Conservation (phyloP, 176 grass and related monocot genomes). For the Carex kokanica region DNA sequence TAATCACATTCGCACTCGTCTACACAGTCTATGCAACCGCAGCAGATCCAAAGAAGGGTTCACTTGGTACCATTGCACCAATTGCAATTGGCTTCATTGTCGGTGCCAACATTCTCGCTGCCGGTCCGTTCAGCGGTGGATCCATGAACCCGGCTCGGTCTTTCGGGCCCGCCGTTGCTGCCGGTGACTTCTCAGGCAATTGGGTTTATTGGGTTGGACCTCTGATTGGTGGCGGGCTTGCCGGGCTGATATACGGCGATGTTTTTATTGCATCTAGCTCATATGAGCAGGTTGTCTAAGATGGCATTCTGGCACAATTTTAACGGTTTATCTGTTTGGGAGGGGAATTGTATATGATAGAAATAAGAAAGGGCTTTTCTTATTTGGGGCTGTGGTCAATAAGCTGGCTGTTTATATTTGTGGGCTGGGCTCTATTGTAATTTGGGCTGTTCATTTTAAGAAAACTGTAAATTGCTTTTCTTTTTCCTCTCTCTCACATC, state of each 20-base stretch:
- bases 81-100: conserved; percentile 49
- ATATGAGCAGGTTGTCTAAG: conserved; percentile 11
- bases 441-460: not conserved
- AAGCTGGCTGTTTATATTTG: not conserved
- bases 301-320: not conserved
- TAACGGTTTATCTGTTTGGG: not conserved
- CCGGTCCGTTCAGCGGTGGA: conserved; percentile 36
- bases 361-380: conserved; percentile 7
- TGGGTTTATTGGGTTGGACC: conserved; percentile 44
- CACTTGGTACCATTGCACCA: conserved; percentile 33
- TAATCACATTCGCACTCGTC: conserved; percentile 43
- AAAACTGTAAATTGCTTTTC: not conserved
- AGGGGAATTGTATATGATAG: not conserved
- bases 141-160: conserved; percentile 49
- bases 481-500: no score
- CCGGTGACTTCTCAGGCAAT: conserved; percentile 18
- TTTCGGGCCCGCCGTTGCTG: conserved; percentile 35
- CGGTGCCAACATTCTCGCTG: conserved; percentile 40
- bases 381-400: not conserved
- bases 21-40: conserved; percentile 41
- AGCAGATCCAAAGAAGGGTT: conserved; percentile 42
- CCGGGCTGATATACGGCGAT: conserved; percentile 27
- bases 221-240: conserved; percentile 36
- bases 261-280: conserved; percentile 28
- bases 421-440: conserved; percentile 5